Evolutionary conservation across 2,329 filamentous ascomycete genomes (phyloP).

Genomic region (Hypoxylon sp.): DNA sequence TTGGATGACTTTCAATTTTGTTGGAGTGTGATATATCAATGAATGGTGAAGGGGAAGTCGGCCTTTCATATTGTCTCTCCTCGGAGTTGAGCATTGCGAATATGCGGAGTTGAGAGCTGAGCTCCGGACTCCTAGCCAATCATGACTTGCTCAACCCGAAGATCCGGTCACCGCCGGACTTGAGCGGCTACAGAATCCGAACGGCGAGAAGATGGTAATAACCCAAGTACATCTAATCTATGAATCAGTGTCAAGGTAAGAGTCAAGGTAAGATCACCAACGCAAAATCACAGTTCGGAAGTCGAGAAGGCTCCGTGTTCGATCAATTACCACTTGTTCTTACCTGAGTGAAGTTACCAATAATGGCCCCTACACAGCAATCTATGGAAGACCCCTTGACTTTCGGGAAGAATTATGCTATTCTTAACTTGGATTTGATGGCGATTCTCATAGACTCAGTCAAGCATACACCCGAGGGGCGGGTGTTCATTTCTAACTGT

Average conservation of each 20-base stretch:
- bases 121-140: constrained; percentile 24
- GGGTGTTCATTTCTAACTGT: constrained; percentile 55
- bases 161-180: constrained; percentile 16
- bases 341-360: background rate
- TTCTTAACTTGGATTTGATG: constrained; percentile 62
- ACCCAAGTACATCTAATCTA: background rate
- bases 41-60: background rate
- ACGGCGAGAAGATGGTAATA: background rate
- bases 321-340: background rate
- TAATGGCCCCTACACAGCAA: constrained; percentile 14
- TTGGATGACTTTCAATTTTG: constrained; percentile 1
- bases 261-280: background rate
- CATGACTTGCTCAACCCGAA: constrained; percentile 1
- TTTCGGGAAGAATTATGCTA: constrained; percentile 57
- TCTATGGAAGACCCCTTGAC: background rate
- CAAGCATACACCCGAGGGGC: constrained; percentile 53
- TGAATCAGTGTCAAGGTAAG: background rate
- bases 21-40: background rate
- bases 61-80: constrained; percentile 19
- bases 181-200: constrained; percentile 6
- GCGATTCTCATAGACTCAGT: constrained; percentile 55
- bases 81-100: constrained; percentile 33
- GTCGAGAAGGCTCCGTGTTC: background rate
- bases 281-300: background rate
- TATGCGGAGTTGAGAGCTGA: constrained; percentile 31